Conservation (phyloP, 352 stramenopile species). For the Phytophthora nicotianae region DNA sequence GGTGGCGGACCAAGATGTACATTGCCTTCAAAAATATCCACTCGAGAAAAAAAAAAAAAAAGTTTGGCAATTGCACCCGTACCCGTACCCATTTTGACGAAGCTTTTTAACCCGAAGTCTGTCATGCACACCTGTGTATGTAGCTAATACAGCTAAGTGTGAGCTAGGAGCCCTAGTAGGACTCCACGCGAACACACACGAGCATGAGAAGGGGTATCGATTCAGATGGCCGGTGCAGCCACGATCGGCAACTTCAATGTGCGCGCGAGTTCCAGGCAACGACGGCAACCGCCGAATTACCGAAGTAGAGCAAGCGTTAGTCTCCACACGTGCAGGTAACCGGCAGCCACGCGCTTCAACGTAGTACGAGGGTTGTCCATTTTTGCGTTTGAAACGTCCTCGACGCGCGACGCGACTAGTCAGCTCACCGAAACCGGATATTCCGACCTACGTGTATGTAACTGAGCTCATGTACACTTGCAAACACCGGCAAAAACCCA, state of each 20-base stretch:
- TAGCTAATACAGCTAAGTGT: not conserved
- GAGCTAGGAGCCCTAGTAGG: not conserved
- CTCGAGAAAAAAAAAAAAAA: not conserved
- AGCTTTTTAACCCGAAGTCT: not conserved
- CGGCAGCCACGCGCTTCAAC: not conserved
- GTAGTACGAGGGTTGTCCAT: not conserved
- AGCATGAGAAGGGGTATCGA: constrained; percentile 9
- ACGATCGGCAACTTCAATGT: constrained; percentile 1
- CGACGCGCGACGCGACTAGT: constrained; percentile 3
- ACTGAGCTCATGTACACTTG: not conserved
- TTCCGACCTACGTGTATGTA: constrained; percentile 16
- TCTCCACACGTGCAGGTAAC: constrained; percentile 11
- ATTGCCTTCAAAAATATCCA: constrained; percentile 17
- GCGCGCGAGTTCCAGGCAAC: constrained; percentile 6
- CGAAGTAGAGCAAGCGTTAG: not conserved
- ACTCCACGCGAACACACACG: constrained; percentile 1
- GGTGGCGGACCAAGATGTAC: constrained; percentile 16
- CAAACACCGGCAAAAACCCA: constrained; percentile 8
- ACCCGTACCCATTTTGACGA: constrained; percentile 17
- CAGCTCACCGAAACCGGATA: constrained; percentile 14
- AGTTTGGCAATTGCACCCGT: constrained; percentile 9
- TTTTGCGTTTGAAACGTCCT: constrained; percentile 13
- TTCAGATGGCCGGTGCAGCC: constrained; percentile 12
- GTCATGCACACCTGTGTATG: not conserved
- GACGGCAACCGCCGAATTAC: constrained; percentile 1